Evolutionary conservation across 2,329 filamentous ascomycete genomes (phyloP), one percentile per base, ranked within the genome.

Genomic region (Cryphonectria nitschkei): DNA sequence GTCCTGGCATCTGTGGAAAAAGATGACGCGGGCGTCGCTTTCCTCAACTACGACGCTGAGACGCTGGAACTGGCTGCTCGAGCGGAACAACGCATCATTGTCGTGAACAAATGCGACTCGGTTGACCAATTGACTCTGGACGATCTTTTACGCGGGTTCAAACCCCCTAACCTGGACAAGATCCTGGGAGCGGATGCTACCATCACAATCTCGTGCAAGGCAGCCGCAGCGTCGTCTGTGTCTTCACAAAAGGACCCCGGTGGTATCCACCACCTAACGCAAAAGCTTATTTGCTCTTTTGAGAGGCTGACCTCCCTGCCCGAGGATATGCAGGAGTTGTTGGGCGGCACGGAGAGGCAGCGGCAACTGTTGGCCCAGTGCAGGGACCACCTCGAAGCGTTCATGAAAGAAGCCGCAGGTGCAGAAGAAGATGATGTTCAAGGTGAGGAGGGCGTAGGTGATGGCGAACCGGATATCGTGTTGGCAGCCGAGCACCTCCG

Each of bases 331-430:
- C 89, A 94, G 81, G 93, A 97, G 76, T 91, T 96, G 5, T 87
- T 98, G 3, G 95, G 95, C 69, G 95, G 97, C 52, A 97, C 93
- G 26, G 93, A 95, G 80, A 91, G 96, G 71, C 96, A 99, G 83
- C 88, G 92, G 67, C 88, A 94, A 79, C 89, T 98, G 67, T 86
- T 99, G 63, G 86, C 89, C 65, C 86, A 90, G 77, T 97, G 95
- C 79, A 85, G 91, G 16, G 79, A 79, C 50, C 89, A 94, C 78
- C 86, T 99, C 0, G 86, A 92, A 65, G 87, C 89, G 32, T 99
- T 97, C 78, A 82, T 95, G 73, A 58, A n/a, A 14, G 43, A 71
- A 29, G 69, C 66, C 22, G 80, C 78, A 13, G 88, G 90, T 14
- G 80, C 78, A 13, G 88, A 91, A 76, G 88, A 90, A 19, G 77